Conservation (phyloP, 2,329 filamentous ascomycete genomes). For the Epichloe gansuensis region DNA sequence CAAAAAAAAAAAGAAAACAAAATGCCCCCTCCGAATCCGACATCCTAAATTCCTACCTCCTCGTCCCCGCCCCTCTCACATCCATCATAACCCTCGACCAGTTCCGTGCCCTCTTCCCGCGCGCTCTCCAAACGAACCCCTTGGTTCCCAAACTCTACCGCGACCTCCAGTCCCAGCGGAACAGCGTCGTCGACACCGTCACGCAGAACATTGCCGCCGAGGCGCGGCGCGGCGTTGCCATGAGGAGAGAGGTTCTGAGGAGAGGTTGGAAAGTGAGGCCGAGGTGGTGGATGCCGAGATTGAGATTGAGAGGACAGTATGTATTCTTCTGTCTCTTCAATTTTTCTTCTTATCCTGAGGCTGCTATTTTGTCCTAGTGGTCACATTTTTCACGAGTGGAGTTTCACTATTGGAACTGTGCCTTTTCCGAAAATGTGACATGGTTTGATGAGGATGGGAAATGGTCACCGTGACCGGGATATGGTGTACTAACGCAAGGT, state of each 20-base stretch:
- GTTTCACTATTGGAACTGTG: too few relatives aligned
- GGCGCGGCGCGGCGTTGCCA: conserved; percentile 44
- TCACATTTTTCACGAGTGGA: too few relatives aligned
- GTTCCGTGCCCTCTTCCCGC: conserved; percentile 68
- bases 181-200: conserved; percentile 55
- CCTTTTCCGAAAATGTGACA: too few relatives aligned
- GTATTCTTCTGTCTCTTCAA: conserved; percentile 10
- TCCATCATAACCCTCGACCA: conserved; percentile 61
- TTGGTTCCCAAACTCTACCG: conserved; percentile 63
- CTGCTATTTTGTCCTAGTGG: neutral
- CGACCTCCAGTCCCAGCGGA: conserved; percentile 65
- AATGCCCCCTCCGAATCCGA: conserved; percentile 56
- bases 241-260: conserved; percentile 46
- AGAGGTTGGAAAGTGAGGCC: conserved; percentile 35
- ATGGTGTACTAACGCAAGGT: neutral
- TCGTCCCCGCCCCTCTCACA: conserved; percentile 62
- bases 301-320: conserved; percentile 47
- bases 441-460: too few relatives aligned
- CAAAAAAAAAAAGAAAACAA: neutral
- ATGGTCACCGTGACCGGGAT: neutral
- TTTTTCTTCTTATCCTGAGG: neutral
- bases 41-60: conserved; percentile 67
- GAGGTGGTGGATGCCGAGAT: conserved; percentile 50
- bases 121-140: conserved; percentile 49
- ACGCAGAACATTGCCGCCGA: conserved; percentile 54